Conservation (phyloP, 768 basidiomycete genomes). For the Crassisporium funariophilum region DNA sequence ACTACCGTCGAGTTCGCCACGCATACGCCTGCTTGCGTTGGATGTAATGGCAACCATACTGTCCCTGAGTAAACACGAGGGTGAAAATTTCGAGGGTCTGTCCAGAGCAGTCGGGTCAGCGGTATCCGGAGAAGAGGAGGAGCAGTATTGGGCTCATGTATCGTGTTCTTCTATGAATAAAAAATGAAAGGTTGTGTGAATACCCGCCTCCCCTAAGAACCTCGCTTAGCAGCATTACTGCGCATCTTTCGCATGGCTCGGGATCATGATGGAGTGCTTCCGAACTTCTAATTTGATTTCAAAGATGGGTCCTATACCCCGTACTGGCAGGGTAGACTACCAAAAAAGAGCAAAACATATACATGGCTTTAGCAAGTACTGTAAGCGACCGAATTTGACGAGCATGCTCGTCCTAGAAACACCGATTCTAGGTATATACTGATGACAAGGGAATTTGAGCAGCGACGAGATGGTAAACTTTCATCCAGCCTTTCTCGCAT, state of each 20-base stretch:
- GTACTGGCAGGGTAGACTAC: constrained; percentile 17
- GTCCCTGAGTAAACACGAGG: constrained; percentile 13
- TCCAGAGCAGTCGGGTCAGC: constrained; percentile 35
- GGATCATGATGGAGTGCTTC: background rate
- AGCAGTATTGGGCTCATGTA: constrained; percentile 42
- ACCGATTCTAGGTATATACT: constrained; percentile 20
- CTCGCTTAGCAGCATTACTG: too few relatives aligned
- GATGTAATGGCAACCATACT: constrained; percentile 53
- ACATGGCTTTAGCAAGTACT: constrained; percentile 39
- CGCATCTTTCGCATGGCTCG: too few relatives aligned
- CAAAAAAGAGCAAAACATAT: constrained; percentile 18
- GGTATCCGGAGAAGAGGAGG: constrained; percentile 38
- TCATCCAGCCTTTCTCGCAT: constrained; percentile 19
- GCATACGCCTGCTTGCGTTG: constrained; percentile 59
- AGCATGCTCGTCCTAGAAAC: constrained; percentile 29
- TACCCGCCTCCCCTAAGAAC: too few relatives aligned
- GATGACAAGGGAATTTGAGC: constrained; percentile 13
- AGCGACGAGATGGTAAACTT: constrained; percentile 16
- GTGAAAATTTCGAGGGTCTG: constrained; percentile 17
- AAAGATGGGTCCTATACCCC: too few relatives aligned
- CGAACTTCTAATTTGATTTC: constrained; percentile 10
- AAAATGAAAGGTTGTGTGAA: constrained; percentile 11
- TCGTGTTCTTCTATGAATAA: constrained; percentile 12
- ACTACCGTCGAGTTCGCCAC: constrained; percentile 44
- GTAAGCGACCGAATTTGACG: constrained; percentile 14